phyloP scores from a whole-genome alignment of 306 rosid species.

The Pyrus communis region DNA sequence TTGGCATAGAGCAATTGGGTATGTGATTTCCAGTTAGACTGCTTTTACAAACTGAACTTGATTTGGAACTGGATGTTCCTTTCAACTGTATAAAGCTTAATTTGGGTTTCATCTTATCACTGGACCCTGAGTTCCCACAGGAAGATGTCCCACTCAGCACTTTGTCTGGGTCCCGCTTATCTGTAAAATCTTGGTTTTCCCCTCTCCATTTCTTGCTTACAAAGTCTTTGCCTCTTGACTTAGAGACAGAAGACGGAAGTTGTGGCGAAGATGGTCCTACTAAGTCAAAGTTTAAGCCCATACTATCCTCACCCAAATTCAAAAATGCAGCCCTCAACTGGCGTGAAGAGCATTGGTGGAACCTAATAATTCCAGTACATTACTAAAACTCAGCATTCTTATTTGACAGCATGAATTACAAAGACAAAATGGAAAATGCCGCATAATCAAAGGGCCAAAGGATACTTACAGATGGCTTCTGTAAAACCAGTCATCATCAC shows the following conservation, averaged over 20 bases:
- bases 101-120: constrained; percentile 33
- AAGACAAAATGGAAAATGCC: background rate
- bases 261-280: constrained; percentile 33
- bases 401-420: background rate
- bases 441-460: background rate
- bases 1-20: constrained; percentile 13
- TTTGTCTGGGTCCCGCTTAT: constrained; percentile 32
- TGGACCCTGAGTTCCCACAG: constrained; percentile 19
- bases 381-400: constrained; percentile 1
- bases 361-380: constrained; percentile 43
- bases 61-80: constrained; percentile 25
- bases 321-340: constrained; percentile 54
- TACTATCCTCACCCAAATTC: constrained; percentile 30
- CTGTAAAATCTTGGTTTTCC: constrained; percentile 21
- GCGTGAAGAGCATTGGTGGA: constrained; percentile 59
- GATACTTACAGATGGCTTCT: constrained; percentile 56
- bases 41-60: constrained; percentile 22
- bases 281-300: constrained; percentile 26
- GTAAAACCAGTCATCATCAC: constrained; percentile 60
- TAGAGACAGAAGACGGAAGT: constrained; percentile 62
- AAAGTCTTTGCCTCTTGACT: constrained; percentile 67
- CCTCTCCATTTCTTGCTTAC: constrained; percentile 48
- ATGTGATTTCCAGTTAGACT: constrained; percentile 19
- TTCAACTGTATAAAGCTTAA: constrained; percentile 16
- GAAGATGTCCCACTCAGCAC: constrained; percentile 26